Evolutionary conservation across 1,139 yeast species (phyloP).

Genomic region (Hyphopichia burtonii): DNA sequence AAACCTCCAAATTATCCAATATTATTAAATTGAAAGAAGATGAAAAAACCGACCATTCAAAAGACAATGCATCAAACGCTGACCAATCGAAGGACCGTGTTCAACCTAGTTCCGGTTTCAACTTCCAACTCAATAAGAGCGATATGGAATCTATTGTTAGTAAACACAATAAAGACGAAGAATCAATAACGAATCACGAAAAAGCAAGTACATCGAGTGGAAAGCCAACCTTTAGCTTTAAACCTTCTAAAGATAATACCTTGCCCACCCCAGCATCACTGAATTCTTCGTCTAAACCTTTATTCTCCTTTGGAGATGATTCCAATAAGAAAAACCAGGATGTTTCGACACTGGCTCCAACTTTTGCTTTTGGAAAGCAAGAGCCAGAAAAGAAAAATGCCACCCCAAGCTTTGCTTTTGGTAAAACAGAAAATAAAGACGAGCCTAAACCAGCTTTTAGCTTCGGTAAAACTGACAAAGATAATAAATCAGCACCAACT

Average conservation of each 20-base stretch:
- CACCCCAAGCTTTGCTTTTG: constrained; percentile 1
- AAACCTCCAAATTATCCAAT: constrained; percentile 24
- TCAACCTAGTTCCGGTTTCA: constrained; percentile 41
- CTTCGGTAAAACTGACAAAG: neutral
- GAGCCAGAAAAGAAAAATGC: too few species aligned
- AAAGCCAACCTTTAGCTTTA: too few species aligned
- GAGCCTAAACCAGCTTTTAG: too few species aligned
- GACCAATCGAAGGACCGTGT: constrained; percentile 7
- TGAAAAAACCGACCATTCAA: too few species aligned
- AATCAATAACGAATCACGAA: constrained; percentile 1
- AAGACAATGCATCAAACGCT: too few species aligned
- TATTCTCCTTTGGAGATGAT: constrained; percentile 1
- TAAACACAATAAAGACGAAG: constrained; percentile 16
- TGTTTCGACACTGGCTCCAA: too few species aligned
- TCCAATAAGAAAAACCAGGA: too few species aligned
- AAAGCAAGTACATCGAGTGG: too few species aligned
- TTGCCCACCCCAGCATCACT: too few species aligned
- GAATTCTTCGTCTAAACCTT: neutral
- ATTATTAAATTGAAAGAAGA: constrained; percentile 30
- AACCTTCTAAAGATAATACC: too few species aligned
- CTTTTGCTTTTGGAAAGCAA: too few species aligned
- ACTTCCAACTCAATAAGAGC: constrained; percentile 30
- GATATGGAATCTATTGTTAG: constrained; percentile 23
- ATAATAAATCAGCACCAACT: constrained; percentile 8
- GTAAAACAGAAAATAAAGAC: too few species aligned